Evolutionary conservation across 2,329 filamentous ascomycete species (phyloP), one percentile per base, ranked within the genome.

Genomic region (Colletotrichum liaoningense): DNA sequence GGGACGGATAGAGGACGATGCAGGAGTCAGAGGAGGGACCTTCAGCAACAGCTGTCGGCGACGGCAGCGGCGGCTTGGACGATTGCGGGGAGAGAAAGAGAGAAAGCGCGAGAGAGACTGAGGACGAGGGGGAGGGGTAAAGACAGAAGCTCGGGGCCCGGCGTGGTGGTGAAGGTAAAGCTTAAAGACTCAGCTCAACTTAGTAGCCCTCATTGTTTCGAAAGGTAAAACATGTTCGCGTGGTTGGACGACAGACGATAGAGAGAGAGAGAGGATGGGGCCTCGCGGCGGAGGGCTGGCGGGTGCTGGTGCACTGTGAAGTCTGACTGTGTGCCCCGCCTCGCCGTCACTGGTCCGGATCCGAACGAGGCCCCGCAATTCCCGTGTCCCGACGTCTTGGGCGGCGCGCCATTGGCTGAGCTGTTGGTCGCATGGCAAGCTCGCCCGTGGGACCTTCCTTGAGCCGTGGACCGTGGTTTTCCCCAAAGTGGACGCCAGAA

Each of bases 341-440:
- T 60, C 35, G 59, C 70, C 70, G 70, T 73, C 70, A 70, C 67
- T 73, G 70, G 67, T 70, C 67, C 70, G 70, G 70, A 70, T 67
- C 70, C 67, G 70, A 70, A 19, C n/a, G 2, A 16, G 49, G 5
- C 35, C 35, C 70, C 70, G 12, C 19, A 28, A 30, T 24, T 60
- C 60, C 70, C 67, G 67, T 70, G 60, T 28, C 60, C 42, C 67
- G 60, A 65, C 33, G 26, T 6, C 16, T 16, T 62, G 22, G 8
- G n/a, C 67, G 5, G 42, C 8, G 16, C 30, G 3, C 60, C 33
- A 73, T 70, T 73, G 70, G 70, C 49, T 38, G 30, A 42, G 38
- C 2, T 16, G 33, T 26, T n/a, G 14, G 4, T 56, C 46, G 26
- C 49, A 59, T 35, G 42, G 42, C 11, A 42, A 26, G 68, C 63